Conservation (phyloP, 2,329 filamentous ascomycete genomes). For the Pestalotiopsis sp. region DNA sequence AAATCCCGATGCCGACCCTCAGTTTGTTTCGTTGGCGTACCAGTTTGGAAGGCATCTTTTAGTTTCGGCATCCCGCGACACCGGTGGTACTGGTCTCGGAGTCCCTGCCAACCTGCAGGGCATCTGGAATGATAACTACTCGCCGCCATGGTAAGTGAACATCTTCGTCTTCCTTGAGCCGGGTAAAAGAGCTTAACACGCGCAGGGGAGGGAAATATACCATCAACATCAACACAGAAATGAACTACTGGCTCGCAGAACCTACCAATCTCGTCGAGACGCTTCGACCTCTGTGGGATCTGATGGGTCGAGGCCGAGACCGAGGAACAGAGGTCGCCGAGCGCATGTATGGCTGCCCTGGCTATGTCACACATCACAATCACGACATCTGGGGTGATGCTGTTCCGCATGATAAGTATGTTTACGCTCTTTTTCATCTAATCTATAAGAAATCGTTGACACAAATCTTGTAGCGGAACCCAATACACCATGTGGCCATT, state of each 20-base stretch:
- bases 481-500: conserved; percentile 32
- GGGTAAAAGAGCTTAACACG: neutral
- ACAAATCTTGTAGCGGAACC: conserved; percentile 23
- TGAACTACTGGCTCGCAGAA: conserved; percentile 21
- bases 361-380: conserved; percentile 39
- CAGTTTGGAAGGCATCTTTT: conserved; percentile 38
- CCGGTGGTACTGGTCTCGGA: conserved; percentile 17
- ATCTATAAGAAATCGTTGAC: conserved; percentile 17
- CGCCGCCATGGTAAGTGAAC: conserved; percentile 35
- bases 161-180: conserved; percentile 13
- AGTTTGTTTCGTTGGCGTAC: conserved; percentile 32
- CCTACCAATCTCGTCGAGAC: conserved; percentile 8
- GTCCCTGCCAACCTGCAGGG: conserved; percentile 48
- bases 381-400: conserved; percentile 40
- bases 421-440: conserved; percentile 32
- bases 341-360: conserved; percentile 35
- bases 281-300: conserved; percentile 33
- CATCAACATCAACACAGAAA: conserved; percentile 46
- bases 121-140: conserved; percentile 43
- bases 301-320: conserved; percentile 33
- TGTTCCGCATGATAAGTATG: conserved; percentile 31
- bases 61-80: conserved; percentile 30
- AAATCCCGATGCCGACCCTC: conserved; percentile 18
- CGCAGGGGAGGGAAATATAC: conserved; percentile 42
- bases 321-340: conserved; percentile 34